A percentile compares a stretch with the other conserved stretches of the same genome.
phyloP scores from a whole-genome alignment of 2,329 filamentous ascomycete genomes.

The Neophaeococcomyces aloes region DNA sequence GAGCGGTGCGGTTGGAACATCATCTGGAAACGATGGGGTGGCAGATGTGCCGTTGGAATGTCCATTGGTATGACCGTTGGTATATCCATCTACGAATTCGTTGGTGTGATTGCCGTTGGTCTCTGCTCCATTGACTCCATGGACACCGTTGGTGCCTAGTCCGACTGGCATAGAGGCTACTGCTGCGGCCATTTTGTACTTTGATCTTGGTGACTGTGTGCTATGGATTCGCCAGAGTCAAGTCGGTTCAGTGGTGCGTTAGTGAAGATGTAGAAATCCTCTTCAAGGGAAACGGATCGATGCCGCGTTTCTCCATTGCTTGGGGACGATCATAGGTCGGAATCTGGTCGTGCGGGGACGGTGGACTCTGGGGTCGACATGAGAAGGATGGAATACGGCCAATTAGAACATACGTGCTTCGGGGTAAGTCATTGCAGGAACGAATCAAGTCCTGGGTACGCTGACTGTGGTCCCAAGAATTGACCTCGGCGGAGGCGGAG shows the following conservation, averaged over 20 bases:
- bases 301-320: conserved; percentile 1
- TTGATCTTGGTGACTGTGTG: too few relatives aligned
- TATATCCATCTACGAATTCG: conserved; percentile 2
- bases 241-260: neutral
- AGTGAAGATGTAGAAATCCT: too few relatives aligned
- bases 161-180: conserved; percentile 1
- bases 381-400: too few relatives aligned
- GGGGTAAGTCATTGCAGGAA: too few relatives aligned
- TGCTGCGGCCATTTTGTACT: neutral
- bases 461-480: too few relatives aligned
- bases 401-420: too few relatives aligned
- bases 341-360: neutral
- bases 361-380: neutral
- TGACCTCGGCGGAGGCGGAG: too few relatives aligned
- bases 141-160: neutral
- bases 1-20: conserved; percentile 35
- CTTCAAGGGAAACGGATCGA: neutral
- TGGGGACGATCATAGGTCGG: neutral
- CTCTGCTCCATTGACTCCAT: neutral
- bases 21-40: conserved; percentile 31
- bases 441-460: too few relatives aligned
- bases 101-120: conserved; percentile 1
- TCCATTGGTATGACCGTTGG: conserved; percentile 5
- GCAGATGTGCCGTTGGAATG: neutral
- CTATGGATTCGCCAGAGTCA: too few relatives aligned